Conservation (phyloP, 1,284 basidiomycete species). For the Tranzscheliella williamsii region DNA sequence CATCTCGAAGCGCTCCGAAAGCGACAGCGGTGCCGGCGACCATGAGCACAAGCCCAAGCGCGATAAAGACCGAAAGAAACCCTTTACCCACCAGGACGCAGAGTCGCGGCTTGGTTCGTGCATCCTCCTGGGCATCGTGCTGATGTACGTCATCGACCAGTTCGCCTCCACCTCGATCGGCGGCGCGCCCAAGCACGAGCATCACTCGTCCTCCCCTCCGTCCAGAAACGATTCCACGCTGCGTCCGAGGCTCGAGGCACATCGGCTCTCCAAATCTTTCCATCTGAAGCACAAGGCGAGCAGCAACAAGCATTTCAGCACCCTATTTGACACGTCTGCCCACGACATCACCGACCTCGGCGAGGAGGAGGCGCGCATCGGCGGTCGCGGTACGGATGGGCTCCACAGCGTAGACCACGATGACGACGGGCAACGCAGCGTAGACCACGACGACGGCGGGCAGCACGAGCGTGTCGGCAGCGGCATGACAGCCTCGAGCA, state of each 20-base stretch:
- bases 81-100: conserved; percentile 19
- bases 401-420: no score
- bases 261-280: conserved; percentile 32
- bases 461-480: conserved; percentile 9
- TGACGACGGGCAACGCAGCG: no score
- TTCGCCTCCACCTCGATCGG: conserved; percentile 1
- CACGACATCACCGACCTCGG: conserved; percentile 3
- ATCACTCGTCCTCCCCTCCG: background rate
- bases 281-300: conserved; percentile 16
- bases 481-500: conserved; percentile 14
- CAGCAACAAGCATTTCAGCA: conserved; percentile 16
- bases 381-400: background rate
- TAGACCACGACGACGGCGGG: background rate
- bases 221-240: background rate
- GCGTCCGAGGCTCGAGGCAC: conserved; percentile 25
- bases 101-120: conserved; percentile 44
- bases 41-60: conserved; percentile 6
- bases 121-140: conserved; percentile 52
- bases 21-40: conserved; percentile 1
- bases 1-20: conserved; percentile 15
- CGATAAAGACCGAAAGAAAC: conserved; percentile 4
- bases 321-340: conserved; percentile 19
- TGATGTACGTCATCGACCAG: conserved; percentile 53
- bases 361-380: conserved; percentile 17
- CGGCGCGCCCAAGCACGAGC: conserved; percentile 2